Evolutionary conservation across 1,284 basidiomycete genomes (phyloP), one percentile per base, ranked within the genome.

Genomic region (Apiotrichum akiyoshidainum): DNA sequence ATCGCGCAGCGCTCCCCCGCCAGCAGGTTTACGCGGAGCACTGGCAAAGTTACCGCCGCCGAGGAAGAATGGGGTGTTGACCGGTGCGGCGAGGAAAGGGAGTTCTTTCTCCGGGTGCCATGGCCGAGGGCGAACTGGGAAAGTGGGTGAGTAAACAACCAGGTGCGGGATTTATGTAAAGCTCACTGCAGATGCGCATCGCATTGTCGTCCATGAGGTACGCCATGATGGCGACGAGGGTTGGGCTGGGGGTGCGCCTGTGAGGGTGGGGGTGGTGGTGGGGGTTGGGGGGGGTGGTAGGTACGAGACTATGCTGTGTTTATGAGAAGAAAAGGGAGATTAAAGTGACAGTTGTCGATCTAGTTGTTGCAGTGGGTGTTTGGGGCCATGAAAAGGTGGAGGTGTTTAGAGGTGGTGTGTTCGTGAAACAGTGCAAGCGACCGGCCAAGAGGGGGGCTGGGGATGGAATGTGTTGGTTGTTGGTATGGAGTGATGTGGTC

Each of bases 41-140:
- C 58, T 56, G 16, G 89, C 87, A 54, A 94, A 83, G 41, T 86
- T 85, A 13, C 86, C 91, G 68, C 94, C 92, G 39, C 89, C 88
- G 48, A 90, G 85, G 61, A 92, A 83, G 60, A 85, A 87, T 55
- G 81, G 83, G 56, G 69, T 68, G 64, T 63, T 65, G 47, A 82
- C 82, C 66, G 87, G 67, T 55, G 68, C 86, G 55, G 87, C 87
- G 42, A 96, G 84, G 53, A 88, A 86, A 16, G 87, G 85, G 19
- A 86, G 83, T 79, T 97, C 94, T 82, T 86, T 89, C 52, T 86
- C 59, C 33, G 87, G 63, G 51, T 74, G 89, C 59, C 92, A 90
- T 51, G 93, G 93, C 57, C 93, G 86, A 55, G 94, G 89, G 64
- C 93, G 91, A 52, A 97, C 93, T 93, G 73, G 44, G 16, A 31